Base-by-base conservation (phyloP, 1,284 basidiomycete species). In the Ceratobasidium sp. region DNA sequence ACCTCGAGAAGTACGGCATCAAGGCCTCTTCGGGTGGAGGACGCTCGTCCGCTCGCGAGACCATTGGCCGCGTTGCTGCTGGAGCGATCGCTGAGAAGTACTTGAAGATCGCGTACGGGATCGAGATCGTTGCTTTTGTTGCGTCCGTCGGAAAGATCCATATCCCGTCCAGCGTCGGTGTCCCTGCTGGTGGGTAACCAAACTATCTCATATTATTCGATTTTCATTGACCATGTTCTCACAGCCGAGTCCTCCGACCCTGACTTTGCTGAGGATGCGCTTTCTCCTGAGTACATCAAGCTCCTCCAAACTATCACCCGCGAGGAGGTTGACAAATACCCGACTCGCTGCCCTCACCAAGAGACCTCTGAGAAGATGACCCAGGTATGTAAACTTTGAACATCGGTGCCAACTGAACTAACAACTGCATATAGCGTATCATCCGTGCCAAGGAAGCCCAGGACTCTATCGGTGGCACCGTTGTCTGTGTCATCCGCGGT, bases 21-120 rank as follows among this genome's bases (percentile, higher is more conserved):
- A 99, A 99, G 84, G 97, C 97, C 0, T 96, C 93, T 84, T 94
- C 92, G 74, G 97, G 97, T 50, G 97, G 97, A 50, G 97, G 97
- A 1, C 86, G 97, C 30, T 94, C 93, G 78, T 93, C 91, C 78
- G 97, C 97, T 21, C 89, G 97, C 45, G 97, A 99, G 83, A 99
- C 97, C 21, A 97, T 99, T 76, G 97, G 93, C 26, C 91, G 97
- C 74, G 97, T 99, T 39, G 97, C 97, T 14, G 97, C 97, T 1
- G 97, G 97, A 58, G 96, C 97, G 5, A 97, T 99, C 76, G 97
- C 97, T 1, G 97, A 99, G 82, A 95, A 91, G 82, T 99, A 98
- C 83, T 87, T 99, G 67, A 93, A 90, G 78, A 83, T 89, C 73
- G 95, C 90, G 9, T 92, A 92, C 79, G 94, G 94, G 23, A 88